These are phyloP conservation scores for Starmerella sp. DNA, from an alignment of 805 yeast genomes.

Conservation along the genomic window DNA sequence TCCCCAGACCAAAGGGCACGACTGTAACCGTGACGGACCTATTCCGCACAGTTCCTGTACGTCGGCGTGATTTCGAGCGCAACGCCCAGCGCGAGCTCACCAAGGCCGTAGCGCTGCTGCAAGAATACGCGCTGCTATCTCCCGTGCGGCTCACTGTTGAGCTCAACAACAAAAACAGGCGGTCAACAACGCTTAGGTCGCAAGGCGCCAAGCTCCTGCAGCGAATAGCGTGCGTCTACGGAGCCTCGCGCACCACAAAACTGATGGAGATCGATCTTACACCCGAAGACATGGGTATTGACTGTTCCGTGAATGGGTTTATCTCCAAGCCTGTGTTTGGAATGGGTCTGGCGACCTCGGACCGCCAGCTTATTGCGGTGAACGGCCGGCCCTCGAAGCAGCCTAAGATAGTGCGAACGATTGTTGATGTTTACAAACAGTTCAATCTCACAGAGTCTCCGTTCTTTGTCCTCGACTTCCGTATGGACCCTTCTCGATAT, in stretches of 20 bases:
- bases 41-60: conserved; percentile 67
- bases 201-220: conserved; percentile 39
- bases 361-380: conserved; percentile 63
- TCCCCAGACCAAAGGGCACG: conserved; percentile 61
- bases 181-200: conserved; percentile 27
- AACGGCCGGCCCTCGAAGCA: conserved; percentile 65
- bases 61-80: conserved; percentile 61
- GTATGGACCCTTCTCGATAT: conserved; percentile 35
- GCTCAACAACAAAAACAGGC: conserved; percentile 33
- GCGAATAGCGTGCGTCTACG: conserved; percentile 57
- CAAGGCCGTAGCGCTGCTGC: conserved; percentile 52
- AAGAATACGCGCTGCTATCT: conserved; percentile 54
- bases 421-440: conserved; percentile 63
- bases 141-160: conserved; percentile 50
- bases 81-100: conserved; percentile 61
- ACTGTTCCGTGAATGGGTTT: conserved; percentile 36
- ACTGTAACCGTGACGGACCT: conserved; percentile 45
- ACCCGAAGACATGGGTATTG: not conserved
- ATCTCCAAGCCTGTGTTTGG: conserved; percentile 75
- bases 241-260: conserved; percentile 52
- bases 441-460: conserved; percentile 71
- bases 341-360: conserved; percentile 56
- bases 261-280: conserved; percentile 40
- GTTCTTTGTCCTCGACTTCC: conserved; percentile 49
- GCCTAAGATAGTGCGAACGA: conserved; percentile 42